A percentile compares a stretch with the other conserved stretches of the same genome.
These are phyloP conservation scores for Cutaneotrichosporon sp. DNA, from an alignment of 1,284 basidiomycete species.

Conservation along the genomic window DNA sequence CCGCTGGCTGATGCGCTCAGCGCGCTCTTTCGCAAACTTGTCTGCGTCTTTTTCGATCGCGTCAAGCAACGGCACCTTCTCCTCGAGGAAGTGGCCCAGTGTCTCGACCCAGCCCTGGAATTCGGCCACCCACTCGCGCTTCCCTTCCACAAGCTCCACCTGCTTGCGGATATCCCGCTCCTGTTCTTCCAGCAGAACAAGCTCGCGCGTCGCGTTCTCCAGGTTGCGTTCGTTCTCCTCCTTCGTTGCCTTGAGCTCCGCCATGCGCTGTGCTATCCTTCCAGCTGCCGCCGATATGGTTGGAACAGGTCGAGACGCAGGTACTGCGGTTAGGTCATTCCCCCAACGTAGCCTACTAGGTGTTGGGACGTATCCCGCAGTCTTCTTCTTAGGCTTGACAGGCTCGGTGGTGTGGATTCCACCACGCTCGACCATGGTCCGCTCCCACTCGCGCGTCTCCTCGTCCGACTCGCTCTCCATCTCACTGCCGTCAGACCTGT, in stretches of 20 bases:
- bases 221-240: conserved; percentile 42
- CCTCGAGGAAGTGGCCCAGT: conserved; percentile 81
- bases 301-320: conserved; percentile 52
- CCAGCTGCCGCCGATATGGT: conserved; percentile 66
- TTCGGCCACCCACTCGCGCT: conserved; percentile 78
- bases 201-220: conserved; percentile 55
- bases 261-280: conserved; percentile 59
- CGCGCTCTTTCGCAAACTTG: conserved; percentile 68
- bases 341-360: conserved; percentile 60
- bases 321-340: conserved; percentile 56
- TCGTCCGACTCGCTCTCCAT: conserved; percentile 68
- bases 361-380: conserved; percentile 64
- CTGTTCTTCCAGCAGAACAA: conserved; percentile 63
- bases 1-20: conserved; percentile 62
- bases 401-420: conserved; percentile 2
- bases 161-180: conserved; percentile 75
- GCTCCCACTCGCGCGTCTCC: conserved; percentile 85
- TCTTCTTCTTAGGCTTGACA: conserved; percentile 31
- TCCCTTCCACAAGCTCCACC: conserved; percentile 71
- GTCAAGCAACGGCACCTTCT: conserved; percentile 75
- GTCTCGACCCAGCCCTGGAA: conserved; percentile 84
- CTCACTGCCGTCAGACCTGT: conserved; percentile 53
- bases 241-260: conserved; percentile 50
- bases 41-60: conserved; percentile 75
- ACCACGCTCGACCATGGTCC: conserved; percentile 28